These are phyloP conservation scores for Syzygium syzygioides DNA, from an alignment of 441 rosid species.

Conservation along the genomic window DNA sequence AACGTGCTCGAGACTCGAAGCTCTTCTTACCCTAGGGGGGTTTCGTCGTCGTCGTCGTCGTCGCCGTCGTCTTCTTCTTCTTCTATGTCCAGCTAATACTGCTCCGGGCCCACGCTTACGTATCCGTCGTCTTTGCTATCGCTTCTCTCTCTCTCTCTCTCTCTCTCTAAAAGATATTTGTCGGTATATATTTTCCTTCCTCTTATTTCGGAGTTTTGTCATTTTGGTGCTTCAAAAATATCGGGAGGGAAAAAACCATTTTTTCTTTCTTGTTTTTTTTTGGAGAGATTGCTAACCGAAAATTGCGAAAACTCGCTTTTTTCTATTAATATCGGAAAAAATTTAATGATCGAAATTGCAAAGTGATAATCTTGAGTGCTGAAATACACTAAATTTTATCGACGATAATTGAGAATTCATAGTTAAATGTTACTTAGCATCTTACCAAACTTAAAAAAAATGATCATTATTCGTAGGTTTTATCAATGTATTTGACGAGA, in stretches of 20 bases:
- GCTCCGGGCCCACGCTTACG: background rate
- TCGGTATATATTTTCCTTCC: background rate
- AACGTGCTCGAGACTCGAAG: background rate
- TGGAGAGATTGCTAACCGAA: background rate
- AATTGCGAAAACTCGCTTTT: background rate
- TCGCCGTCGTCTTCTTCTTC: background rate
- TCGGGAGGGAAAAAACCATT: background rate
- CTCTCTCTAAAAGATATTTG: background rate
- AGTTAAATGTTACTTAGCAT: rapidly evolving
- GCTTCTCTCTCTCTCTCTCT: background rate
- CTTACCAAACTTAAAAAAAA: background rate
- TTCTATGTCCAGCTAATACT: background rate
- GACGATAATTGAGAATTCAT: background rate
- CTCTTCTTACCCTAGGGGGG: background rate
- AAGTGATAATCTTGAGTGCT: background rate
- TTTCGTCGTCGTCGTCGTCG: background rate
- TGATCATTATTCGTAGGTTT: background rate
- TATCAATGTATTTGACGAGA: rapidly evolving
- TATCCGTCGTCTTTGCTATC: background rate
- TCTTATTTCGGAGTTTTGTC: background rate
- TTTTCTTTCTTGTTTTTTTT: background rate
- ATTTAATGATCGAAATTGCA: background rate
- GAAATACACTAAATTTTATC: too few relatives aligned
- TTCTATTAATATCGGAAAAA: background rate
- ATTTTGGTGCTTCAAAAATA: too few relatives aligned